These are phyloP conservation scores for Fragaria iinumae DNA, from an alignment of 306 rosid genomes.

Conservation along the genomic window DNA sequence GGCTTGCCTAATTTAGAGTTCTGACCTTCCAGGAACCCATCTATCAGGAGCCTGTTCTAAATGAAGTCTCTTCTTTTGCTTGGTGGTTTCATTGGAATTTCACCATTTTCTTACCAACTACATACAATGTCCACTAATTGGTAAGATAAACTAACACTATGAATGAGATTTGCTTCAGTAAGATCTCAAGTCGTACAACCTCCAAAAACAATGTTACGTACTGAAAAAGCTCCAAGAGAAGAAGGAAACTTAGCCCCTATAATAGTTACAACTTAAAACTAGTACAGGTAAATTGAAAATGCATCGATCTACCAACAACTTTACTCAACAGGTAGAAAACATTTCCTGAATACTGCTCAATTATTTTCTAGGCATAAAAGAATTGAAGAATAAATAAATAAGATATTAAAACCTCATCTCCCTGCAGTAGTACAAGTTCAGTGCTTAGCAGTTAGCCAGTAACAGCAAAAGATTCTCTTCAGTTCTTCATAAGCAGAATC, in stretches of 20 bases:
- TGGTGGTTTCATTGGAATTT: background rate
- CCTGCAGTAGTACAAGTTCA: background rate
- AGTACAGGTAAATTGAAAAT: background rate
- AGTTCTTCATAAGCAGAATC: background rate
- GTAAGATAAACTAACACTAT: too few relatives aligned
- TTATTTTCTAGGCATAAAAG: background rate
- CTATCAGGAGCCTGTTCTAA: background rate
- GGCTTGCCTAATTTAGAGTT: background rate
- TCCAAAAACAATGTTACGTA: background rate
- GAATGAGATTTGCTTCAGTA: background rate
- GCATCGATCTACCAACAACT: background rate
- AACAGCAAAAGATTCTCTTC: background rate
- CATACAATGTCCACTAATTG: background rate
- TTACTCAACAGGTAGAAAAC: background rate
- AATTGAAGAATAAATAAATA: background rate
- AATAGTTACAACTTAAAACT: background rate
- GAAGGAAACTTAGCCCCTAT: background rate
- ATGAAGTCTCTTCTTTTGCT: background rate
- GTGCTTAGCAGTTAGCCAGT: background rate
- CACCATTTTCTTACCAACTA: background rate
- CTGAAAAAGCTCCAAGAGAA: background rate
- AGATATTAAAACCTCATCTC: background rate
- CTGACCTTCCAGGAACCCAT: background rate
- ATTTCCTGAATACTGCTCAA: background rate
- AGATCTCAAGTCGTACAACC: background rate